Evolutionary conservation across 768 basidiomycete genomes (phyloP).

Genomic region (Calocybe indica): DNA sequence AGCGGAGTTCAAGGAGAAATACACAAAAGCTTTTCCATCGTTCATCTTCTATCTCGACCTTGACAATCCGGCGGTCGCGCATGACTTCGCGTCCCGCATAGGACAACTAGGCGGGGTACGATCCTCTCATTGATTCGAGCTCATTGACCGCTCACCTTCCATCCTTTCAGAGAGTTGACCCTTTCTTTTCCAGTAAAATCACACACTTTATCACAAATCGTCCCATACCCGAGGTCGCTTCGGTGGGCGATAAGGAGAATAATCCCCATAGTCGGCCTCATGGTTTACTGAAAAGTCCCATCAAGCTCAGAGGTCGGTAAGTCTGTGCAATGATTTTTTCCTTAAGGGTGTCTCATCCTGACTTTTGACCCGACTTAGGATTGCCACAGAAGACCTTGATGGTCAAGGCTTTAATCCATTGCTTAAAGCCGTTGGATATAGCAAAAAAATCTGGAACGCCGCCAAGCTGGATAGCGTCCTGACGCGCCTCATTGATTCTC

Average conservation of each 20-base stretch:
- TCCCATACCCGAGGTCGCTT: slow-evolving; percentile 27
- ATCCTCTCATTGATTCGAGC: slow-evolving; percentile 10
- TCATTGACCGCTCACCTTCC: background rate
- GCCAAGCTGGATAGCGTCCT: slow-evolving; percentile 68
- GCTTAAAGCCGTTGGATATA: slow-evolving; percentile 59
- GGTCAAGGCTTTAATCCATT: slow-evolving; percentile 39
- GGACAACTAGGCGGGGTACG: slow-evolving; percentile 73
- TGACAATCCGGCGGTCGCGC: no score
- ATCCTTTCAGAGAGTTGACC: slow-evolving; percentile 63
- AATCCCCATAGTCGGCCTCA: slow-evolving; percentile 24
- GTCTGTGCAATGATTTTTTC: slow-evolving; percentile 6
- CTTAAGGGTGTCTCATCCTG: background rate
- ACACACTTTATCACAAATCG: slow-evolving; percentile 84
- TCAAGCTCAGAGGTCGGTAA: slow-evolving; percentile 57
- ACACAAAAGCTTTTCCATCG: slow-evolving; percentile 75
- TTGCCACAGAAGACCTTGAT: slow-evolving; percentile 5
- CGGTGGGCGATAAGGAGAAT: slow-evolving; percentile 62
- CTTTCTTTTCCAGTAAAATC: slow-evolving; percentile 73
- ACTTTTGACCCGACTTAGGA: slow-evolving; percentile 1
- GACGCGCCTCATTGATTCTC: slow-evolving; percentile 50
- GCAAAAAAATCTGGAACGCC: slow-evolving; percentile 85
- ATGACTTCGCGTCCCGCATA: slow-evolving; percentile 33
- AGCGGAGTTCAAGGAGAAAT: slow-evolving; percentile 77
- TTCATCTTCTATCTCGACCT: slow-evolving; percentile 84
- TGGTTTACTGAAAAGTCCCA: slow-evolving; percentile 54